phyloP scores from a whole-genome alignment of 345 rosid genomes.

The Camelina laxa region DNA sequence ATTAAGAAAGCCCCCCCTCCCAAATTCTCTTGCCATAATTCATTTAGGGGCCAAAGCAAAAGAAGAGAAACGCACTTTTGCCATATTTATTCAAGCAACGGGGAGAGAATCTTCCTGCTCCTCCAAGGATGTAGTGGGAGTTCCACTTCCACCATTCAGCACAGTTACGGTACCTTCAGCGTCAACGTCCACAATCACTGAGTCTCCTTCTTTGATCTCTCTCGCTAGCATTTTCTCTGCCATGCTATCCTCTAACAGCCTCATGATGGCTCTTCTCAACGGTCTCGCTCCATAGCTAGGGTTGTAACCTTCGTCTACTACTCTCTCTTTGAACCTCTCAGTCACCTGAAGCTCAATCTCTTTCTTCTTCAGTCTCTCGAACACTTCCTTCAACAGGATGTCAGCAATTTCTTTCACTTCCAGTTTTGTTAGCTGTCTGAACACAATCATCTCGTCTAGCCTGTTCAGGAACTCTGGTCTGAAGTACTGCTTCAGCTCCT shows the following conservation, averaged over 20 bases:
- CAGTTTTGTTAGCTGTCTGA: conserved; percentile 53
- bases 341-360: conserved; percentile 60
- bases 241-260: conserved; percentile 60
- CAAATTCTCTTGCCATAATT: conserved; percentile 34
- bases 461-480: conserved; percentile 72
- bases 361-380: conserved; percentile 52
- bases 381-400: conserved; percentile 56
- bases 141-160: conserved; percentile 84
- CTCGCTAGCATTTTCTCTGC: conserved; percentile 62
- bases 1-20: conserved; percentile 34
- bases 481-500: conserved; percentile 58
- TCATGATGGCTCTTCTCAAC: conserved; percentile 60
- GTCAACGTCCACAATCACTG: conserved; percentile 57
- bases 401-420: conserved; percentile 61
- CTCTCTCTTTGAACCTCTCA: conserved; percentile 50
- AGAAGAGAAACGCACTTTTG: conserved; percentile 25
- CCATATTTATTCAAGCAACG: conserved; percentile 46
- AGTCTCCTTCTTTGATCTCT: conserved; percentile 55
- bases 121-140: conserved; percentile 63
- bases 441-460: conserved; percentile 67
- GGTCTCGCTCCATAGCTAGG: conserved; percentile 74
- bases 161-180: conserved; percentile 50
- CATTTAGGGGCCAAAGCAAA: conserved; percentile 32
- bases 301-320: conserved; percentile 60
- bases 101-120: conserved; percentile 61